These are phyloP conservation scores for Blechomonas ayalai DNA, from an alignment of 208 protist genomes.

Conservation along the genomic window DNA sequence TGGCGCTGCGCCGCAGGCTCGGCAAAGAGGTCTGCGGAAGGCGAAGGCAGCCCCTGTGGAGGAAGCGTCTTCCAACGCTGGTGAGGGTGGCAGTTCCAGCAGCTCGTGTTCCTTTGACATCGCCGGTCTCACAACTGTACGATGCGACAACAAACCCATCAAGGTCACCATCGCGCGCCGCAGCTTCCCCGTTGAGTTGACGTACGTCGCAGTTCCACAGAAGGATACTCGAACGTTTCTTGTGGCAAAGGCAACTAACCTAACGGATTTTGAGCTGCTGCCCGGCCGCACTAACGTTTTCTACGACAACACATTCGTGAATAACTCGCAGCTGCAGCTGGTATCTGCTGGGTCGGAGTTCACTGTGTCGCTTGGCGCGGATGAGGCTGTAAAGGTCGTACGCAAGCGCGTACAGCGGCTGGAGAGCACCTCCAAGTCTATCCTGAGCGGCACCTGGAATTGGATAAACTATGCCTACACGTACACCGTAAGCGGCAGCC, in stretches of 20 bases:
- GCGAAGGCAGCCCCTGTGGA: conserved; percentile 5
- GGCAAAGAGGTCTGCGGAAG: neutral
- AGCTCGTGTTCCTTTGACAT: conserved; percentile 35
- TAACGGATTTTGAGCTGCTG: conserved; percentile 37
- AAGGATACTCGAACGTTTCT: conserved; percentile 19
- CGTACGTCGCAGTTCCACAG: conserved; percentile 33
- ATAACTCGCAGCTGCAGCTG: conserved; percentile 24
- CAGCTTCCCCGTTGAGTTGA: conserved; percentile 21
- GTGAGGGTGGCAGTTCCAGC: conserved; percentile 11
- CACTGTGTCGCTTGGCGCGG: conserved; percentile 28
- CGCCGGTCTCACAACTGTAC: conserved; percentile 23
- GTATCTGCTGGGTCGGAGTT: conserved; percentile 40
- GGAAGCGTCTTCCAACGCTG: conserved; percentile 7
- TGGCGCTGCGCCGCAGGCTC: neutral
- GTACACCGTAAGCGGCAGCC: conserved; percentile 11
- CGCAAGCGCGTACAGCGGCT: conserved; percentile 11
- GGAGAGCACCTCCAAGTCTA: neutral
- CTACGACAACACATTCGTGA: conserved; percentile 37
- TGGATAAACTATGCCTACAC: conserved; percentile 10
- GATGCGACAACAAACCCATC: conserved; percentile 30
- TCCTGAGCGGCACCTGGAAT: conserved; percentile 1
- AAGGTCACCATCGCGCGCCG: conserved; percentile 31
- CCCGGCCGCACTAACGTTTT: conserved; percentile 37
- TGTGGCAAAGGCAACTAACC: conserved; percentile 30
- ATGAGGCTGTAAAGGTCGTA: conserved; percentile 26